Conservation (phyloP, 2,329 filamentous ascomycete genomes). For the Exophiala bonariae region DNA sequence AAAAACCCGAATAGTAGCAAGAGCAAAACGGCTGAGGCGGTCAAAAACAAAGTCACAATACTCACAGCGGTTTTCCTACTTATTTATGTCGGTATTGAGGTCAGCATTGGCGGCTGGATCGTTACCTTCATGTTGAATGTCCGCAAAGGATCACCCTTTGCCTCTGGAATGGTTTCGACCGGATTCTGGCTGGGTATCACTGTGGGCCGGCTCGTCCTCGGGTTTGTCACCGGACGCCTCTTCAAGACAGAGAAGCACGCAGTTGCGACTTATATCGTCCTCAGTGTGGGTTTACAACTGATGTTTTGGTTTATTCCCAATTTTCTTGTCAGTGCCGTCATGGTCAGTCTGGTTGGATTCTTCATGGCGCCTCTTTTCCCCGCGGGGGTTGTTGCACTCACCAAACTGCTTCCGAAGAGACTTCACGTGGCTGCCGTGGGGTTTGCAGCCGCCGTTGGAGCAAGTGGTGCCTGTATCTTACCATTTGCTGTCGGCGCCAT, state of each 20-base stretch:
- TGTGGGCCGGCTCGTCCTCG: slow-evolving; percentile 67
- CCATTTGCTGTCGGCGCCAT: slow-evolving; percentile 41
- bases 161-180: slow-evolving; percentile 72
- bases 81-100: slow-evolving; percentile 74
- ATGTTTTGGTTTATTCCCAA: slow-evolving; percentile 77
- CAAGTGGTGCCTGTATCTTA: slow-evolving; percentile 58
- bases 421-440: slow-evolving; percentile 23
- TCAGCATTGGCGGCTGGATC: slow-evolving; percentile 74
- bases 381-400: slow-evolving; percentile 32
- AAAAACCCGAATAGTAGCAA: slow-evolving; percentile 71
- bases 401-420: slow-evolving; percentile 23
- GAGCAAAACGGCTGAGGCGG: slow-evolving; percentile 36
- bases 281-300: slow-evolving; percentile 64
- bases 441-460: slow-evolving; percentile 70
- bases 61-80: slow-evolving; percentile 71
- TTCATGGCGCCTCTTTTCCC: slow-evolving; percentile 77
- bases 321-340: slow-evolving; percentile 69
- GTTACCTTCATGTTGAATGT: slow-evolving; percentile 76
- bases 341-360: slow-evolving; percentile 70
- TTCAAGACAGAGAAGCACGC: slow-evolving; percentile 69
- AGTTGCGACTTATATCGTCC: slow-evolving; percentile 60
- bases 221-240: slow-evolving; percentile 67
- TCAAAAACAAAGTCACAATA: slow-evolving; percentile 60
- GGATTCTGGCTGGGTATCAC: slow-evolving; percentile 76
- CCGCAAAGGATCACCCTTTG: slow-evolving; percentile 66